Base-by-base conservation (phyloP, 352 stramenopile genomes). In the Phytopythium mirpurense region DNA sequence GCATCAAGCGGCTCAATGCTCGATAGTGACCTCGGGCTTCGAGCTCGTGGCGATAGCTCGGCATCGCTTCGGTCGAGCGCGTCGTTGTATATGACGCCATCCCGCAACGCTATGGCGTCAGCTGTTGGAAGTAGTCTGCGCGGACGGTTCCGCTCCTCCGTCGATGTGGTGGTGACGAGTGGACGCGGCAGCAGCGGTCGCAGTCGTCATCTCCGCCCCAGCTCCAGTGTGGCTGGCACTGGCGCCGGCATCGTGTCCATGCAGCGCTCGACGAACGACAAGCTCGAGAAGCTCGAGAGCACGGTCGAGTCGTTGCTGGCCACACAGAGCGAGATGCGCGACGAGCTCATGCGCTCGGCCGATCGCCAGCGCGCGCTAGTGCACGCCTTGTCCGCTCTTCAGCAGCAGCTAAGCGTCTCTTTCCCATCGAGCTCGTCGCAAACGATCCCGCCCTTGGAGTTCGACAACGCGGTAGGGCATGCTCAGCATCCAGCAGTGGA, bases 231-330 rank as follows among this genome's bases (percentile, higher is more conserved):
- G 9, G 19, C 7, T 38, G 43, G 23, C 26, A 10, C 14, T 19
- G 29, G 29, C 11, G 27, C 4, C 26, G 47, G 31, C 10, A 34
- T 32, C 14, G 31, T 14, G 18, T 27, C 49, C 23, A 56, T 63
- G 21, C 65, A 72, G 41, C 58, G 51, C 34, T 40, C 51, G 5
- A 60, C 61, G 9, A 12, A 51, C 3, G 55, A 50, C 10, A 86
- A 83, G 49, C 38, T 88, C 15, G 74, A 88, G 29, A 71, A 65
- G 43, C 69, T 86, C 9, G 72, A 88, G 53, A 55, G 60, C 6
- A 72, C 60, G 15, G 67, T 87, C 27, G 68, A 67, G 37, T 54
- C 56, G 14, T 29, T 87, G 15, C 40, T 71, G 34, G 57, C 44
- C 12, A 42, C 54, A 5, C 74, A 88, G 40, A 45, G 9, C 19